phyloP scores from a whole-genome alignment of 2,329 filamentous ascomycete genomes.

The Ophiostoma himal-ulmi region DNA sequence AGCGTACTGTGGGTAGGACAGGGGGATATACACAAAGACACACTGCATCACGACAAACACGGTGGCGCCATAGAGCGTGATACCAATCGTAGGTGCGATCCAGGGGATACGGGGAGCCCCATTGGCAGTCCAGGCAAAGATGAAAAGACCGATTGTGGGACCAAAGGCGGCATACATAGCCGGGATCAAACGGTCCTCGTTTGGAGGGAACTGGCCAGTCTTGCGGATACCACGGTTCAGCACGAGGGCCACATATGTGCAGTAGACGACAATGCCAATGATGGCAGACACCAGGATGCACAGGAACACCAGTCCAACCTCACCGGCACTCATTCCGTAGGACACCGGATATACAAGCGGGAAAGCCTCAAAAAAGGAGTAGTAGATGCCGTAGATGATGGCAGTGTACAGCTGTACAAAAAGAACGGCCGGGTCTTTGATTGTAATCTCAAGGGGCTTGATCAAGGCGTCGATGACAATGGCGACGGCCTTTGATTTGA shows the following conservation, averaged over 20 bases:
- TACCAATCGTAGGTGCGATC: conserved; percentile 52
- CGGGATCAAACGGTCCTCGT: conserved; percentile 51
- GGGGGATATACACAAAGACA: conserved; percentile 55
- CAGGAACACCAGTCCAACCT: conserved; percentile 56
- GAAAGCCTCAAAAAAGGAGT: conserved; percentile 62
- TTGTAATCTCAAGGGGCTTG: conserved; percentile 47
- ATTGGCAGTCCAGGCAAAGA: conserved; percentile 52
- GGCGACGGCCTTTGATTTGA: conserved; percentile 26
- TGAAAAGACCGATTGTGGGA: conserved; percentile 54
- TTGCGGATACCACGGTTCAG: conserved; percentile 46
- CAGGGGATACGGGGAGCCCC: conserved; percentile 45
- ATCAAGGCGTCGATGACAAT: conserved; percentile 52
- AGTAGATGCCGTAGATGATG: conserved; percentile 58
- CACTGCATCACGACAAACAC: conserved; percentile 54
- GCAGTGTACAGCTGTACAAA: conserved; percentile 58
- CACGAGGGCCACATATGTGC: conserved; percentile 47
- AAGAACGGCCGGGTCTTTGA: conserved; percentile 57
- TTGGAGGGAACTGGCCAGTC: conserved; percentile 42
- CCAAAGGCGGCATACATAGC: conserved; percentile 49
- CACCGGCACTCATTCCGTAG: conserved; percentile 55
- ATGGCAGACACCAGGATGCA: conserved; percentile 54
- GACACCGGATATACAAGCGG: conserved; percentile 55
- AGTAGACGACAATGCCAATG: conserved; percentile 46
- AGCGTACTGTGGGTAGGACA: conserved; percentile 51
- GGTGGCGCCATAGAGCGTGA: conserved; percentile 47